phyloP scores from a whole-genome alignment of 2,329 filamentous ascomycete genomes.

The Verruconis gallopava region DNA sequence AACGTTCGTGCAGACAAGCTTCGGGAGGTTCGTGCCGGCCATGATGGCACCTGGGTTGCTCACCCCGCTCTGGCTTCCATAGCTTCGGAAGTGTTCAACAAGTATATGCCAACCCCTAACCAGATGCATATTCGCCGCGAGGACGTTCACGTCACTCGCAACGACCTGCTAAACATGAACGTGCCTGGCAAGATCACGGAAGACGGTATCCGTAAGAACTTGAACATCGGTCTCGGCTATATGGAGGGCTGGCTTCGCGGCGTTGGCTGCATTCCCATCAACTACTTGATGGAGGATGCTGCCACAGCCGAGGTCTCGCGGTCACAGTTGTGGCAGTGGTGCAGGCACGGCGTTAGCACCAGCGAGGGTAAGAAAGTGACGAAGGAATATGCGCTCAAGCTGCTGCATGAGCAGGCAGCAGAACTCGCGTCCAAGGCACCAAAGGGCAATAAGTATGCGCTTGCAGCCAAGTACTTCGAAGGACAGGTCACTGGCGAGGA shows the following conservation, averaged over 20 bases:
- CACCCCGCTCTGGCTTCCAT: slow-evolving; percentile 85
- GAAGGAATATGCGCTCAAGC: slow-evolving; percentile 76
- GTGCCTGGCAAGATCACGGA: slow-evolving; percentile 86
- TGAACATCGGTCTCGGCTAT: slow-evolving; percentile 91
- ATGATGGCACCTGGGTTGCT: slow-evolving; percentile 96
- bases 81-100: slow-evolving; percentile 88
- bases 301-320: slow-evolving; percentile 93
- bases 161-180: slow-evolving; percentile 96
- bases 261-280: slow-evolving; percentile 91
- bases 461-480: slow-evolving; percentile 87
- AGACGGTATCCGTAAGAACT: slow-evolving; percentile 90
- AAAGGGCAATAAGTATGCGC: slow-evolving; percentile 80
- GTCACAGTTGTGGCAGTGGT: slow-evolving; percentile 95
- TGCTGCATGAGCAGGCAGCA: slow-evolving; percentile 76
- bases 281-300: slow-evolving; percentile 96
- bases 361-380: slow-evolving; percentile 84
- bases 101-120: slow-evolving; percentile 97
- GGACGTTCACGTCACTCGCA: slow-evolving; percentile 73
- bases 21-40: slow-evolving; percentile 84
- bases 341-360: slow-evolving; percentile 58
- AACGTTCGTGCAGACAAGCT: slow-evolving; percentile 90
- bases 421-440: slow-evolving; percentile 60
- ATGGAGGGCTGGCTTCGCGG: slow-evolving; percentile 98
- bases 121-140: slow-evolving; percentile 85
- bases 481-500: slow-evolving; percentile 92